Percentiles rank a stretch among this genome's conserved stretches.
These are phyloP conservation scores for Rhodamnia argentea DNA, from an alignment of 345 rosid genomes.

Conservation along the genomic window DNA sequence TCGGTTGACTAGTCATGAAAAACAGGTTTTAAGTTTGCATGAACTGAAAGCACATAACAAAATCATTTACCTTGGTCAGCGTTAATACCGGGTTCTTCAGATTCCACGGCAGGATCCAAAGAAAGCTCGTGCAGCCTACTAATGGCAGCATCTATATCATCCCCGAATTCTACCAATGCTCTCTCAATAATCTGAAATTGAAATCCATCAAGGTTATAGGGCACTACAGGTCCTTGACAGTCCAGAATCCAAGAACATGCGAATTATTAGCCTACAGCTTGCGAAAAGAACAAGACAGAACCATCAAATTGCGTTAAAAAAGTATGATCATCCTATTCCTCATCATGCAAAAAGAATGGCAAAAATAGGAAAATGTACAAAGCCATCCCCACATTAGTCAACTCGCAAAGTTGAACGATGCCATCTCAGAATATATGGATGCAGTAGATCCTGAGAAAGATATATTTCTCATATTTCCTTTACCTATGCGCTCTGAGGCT, in stretches of 20 bases:
- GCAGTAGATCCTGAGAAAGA: too few relatives aligned
- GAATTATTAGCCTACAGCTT: background rate
- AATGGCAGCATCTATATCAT: constrained; percentile 60
- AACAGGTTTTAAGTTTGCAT: background rate
- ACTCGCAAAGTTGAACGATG: too few relatives aligned
- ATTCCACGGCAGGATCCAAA: constrained; percentile 19
- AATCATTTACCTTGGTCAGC: constrained; percentile 16
- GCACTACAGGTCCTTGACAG: background rate
- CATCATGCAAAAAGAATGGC: too few relatives aligned
- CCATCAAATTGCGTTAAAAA: background rate
- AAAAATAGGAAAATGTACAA: too few relatives aligned
- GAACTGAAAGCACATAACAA: background rate
- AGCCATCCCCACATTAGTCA: too few relatives aligned
- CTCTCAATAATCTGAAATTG: constrained; percentile 41
- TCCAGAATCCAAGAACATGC: background rate
- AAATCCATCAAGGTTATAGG: background rate
- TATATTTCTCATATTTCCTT: too few relatives aligned
- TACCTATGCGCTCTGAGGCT: too few relatives aligned
- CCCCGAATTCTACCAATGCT: constrained; percentile 39
- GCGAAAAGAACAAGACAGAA: background rate
- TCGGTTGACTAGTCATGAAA: background rate
- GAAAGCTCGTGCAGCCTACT: constrained; percentile 47
- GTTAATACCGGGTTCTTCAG: constrained; percentile 9
- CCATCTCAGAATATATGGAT: too few relatives aligned
- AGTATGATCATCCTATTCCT: background rate